A percentile compares a stretch with the other conserved stretches of the same genome.
Conservation (phyloP, 306 rosid genomes). For the Corylus americana region DNA sequence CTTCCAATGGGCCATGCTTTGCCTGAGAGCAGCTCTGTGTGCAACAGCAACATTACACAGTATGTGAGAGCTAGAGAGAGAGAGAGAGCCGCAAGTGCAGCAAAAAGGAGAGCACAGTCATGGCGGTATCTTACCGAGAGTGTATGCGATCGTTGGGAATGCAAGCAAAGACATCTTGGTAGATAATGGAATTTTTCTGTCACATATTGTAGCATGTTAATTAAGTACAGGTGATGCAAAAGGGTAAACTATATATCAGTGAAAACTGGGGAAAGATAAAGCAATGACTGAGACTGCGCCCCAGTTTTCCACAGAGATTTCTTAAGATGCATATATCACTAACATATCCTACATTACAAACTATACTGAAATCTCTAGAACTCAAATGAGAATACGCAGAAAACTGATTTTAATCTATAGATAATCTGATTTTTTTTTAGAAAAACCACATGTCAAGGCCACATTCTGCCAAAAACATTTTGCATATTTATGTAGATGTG, state of each 20-base stretch:
- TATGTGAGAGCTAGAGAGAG: background rate
- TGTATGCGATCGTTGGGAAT: slow-evolving; percentile 83
- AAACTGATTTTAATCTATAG: background rate
- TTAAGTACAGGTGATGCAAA: background rate
- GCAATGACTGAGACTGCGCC: background rate
- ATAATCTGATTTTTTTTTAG: background rate
- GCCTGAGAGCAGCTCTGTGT: slow-evolving; percentile 78
- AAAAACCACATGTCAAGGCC: background rate
- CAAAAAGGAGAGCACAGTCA: background rate
- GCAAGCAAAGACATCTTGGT: slow-evolving; percentile 87
- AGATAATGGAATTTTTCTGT: slow-evolving; percentile 83
- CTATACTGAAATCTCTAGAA: background rate
- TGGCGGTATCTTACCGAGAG: slow-evolving; percentile 52
- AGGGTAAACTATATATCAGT: background rate
- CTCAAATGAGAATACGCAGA: background rate
- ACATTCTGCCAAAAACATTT: background rate
- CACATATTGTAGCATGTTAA: slow-evolving; percentile 13
- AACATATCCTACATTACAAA: background rate
- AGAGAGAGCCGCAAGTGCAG: background rate
- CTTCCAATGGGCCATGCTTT: slow-evolving; percentile 65
- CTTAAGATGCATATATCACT: background rate
- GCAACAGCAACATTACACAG: background rate
- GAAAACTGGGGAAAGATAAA: background rate
- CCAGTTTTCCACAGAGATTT: background rate
- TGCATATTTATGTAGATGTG: background rate